Conservation (phyloP, 139 green algal genomes). For the Edaphochlamys debaryana region DNA sequence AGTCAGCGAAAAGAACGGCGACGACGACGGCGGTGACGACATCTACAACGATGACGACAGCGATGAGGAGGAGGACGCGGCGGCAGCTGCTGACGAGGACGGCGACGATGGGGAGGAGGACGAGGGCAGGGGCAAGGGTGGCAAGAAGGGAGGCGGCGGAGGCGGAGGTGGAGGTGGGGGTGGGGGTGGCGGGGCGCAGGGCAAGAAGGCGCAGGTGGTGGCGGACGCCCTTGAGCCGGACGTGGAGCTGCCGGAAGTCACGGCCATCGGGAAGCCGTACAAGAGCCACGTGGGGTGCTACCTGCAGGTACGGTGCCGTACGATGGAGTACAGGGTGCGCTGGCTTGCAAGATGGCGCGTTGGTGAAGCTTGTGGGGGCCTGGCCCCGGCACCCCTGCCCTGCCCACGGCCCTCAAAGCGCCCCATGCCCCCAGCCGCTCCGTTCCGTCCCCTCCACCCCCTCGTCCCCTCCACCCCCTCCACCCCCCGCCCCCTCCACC, state of each 20-base stretch:
- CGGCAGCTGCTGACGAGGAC: neutral
- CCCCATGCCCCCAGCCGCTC: too few species aligned
- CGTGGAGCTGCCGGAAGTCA: neutral
- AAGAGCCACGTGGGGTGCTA: constrained; percentile 31
- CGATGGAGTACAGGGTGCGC: too few species aligned
- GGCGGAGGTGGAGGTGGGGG: constrained; percentile 4
- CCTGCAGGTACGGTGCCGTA: constrained; percentile 13
- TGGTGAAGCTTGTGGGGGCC: too few species aligned
- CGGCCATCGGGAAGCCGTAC: neutral
- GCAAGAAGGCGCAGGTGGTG: neutral
- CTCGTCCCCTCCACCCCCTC: too few species aligned
- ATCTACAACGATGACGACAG: constrained; percentile 14
- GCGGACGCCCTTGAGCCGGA: neutral
- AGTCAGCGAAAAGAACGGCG: neutral
- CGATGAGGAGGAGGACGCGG: neutral
- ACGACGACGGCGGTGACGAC: neutral
- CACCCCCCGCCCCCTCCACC: too few species aligned
- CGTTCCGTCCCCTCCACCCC: too few species aligned
- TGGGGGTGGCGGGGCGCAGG: too few species aligned
- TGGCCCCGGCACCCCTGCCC: too few species aligned
- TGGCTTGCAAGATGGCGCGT: neutral
- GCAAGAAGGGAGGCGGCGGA: neutral
- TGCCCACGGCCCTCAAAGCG: too few species aligned
- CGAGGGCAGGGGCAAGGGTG: neutral
- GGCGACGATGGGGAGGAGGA: neutral